Percentiles rank a stretch among this genome's conserved stretches.
These are phyloP conservation scores for Penicillium freii DNA, from an alignment of 2,329 filamentous ascomycete genomes.

Conservation along the genomic window DNA sequence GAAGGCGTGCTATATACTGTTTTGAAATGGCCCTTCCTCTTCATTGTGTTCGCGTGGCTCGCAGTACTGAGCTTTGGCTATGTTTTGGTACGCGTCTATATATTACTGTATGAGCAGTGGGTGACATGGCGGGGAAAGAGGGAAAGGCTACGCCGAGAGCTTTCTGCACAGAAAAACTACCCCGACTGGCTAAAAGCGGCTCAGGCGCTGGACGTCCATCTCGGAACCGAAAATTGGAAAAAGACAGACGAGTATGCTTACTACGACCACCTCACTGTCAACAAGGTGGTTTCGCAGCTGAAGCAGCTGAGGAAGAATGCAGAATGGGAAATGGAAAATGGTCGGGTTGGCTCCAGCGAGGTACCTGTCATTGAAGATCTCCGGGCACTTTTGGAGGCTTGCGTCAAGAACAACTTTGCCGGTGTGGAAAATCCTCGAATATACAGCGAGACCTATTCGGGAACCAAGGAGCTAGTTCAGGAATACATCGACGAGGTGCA, in stretches of 20 bases:
- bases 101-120: constrained; percentile 87
- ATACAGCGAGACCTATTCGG: constrained; percentile 97
- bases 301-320: constrained; percentile 44
- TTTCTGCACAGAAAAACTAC: constrained; percentile 73
- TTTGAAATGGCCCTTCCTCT: constrained; percentile 86
- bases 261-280: constrained; percentile 85
- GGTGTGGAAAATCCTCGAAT: constrained; percentile 89
- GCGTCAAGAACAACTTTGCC: constrained; percentile 96
- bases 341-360: constrained; percentile 24
- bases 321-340: constrained; percentile 37
- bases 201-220: constrained; percentile 71
- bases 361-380: constrained; percentile 69
- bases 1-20: constrained; percentile 89
- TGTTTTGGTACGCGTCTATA: constrained; percentile 79
- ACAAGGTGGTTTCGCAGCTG: constrained; percentile 73
- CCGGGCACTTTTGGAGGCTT: constrained; percentile 75
- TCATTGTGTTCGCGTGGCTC: constrained; percentile 79
- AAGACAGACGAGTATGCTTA: constrained; percentile 62
- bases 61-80: constrained; percentile 70
- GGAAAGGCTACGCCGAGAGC: constrained; percentile 65
- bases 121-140: constrained; percentile 83
- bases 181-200: constrained; percentile 80
- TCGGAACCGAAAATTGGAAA: constrained; percentile 65
- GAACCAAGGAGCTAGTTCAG: constrained; percentile 93
- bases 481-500: constrained; percentile 74